These are phyloP conservation scores for Leishmania mexicana DNA, from an alignment of 208 protist genomes.

Conservation along the genomic window DNA sequence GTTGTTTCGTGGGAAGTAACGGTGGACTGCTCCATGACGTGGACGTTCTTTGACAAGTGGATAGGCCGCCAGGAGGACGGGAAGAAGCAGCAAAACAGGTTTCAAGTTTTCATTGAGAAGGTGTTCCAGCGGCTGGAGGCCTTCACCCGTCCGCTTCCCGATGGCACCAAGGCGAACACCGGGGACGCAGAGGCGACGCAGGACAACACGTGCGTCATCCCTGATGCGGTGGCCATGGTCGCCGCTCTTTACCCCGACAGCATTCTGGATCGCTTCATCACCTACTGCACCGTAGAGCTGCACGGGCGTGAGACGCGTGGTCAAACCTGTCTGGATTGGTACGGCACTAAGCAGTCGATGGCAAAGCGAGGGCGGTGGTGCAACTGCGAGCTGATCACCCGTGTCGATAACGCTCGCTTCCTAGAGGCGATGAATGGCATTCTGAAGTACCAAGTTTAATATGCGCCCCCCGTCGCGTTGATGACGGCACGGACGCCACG, in stretches of 20 bases:
- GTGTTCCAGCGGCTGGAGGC: conserved; percentile 72
- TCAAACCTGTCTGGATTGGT: conserved; percentile 80
- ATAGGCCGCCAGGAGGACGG: conserved; percentile 29
- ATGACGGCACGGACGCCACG: neutral
- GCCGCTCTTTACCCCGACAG: conserved; percentile 57
- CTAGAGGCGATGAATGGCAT: conserved; percentile 47
- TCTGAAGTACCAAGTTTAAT: conserved; percentile 34
- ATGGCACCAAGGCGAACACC: conserved; percentile 71
- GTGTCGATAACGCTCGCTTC: conserved; percentile 11
- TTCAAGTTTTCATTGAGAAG: conserved; percentile 74
- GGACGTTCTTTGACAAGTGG: conserved; percentile 78
- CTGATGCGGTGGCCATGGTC: conserved; percentile 78
- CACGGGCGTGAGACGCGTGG: conserved; percentile 74
- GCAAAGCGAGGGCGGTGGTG: conserved; percentile 77
- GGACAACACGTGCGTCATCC: conserved; percentile 83
- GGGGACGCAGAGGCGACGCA: conserved; percentile 78
- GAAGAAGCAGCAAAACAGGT: conserved; percentile 41
- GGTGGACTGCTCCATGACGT: conserved; percentile 78
- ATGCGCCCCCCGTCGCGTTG: neutral
- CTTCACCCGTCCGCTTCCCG: conserved; percentile 66
- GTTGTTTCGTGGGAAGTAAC: conserved; percentile 82
- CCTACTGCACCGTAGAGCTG: conserved; percentile 74
- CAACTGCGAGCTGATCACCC: conserved; percentile 71
- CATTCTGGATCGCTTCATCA: conserved; percentile 64
- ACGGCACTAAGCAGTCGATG: conserved; percentile 88